These are phyloP conservation scores for Didymella keratinophila DNA, from an alignment of 2,329 filamentous ascomycete species.

Conservation along the genomic window DNA sequence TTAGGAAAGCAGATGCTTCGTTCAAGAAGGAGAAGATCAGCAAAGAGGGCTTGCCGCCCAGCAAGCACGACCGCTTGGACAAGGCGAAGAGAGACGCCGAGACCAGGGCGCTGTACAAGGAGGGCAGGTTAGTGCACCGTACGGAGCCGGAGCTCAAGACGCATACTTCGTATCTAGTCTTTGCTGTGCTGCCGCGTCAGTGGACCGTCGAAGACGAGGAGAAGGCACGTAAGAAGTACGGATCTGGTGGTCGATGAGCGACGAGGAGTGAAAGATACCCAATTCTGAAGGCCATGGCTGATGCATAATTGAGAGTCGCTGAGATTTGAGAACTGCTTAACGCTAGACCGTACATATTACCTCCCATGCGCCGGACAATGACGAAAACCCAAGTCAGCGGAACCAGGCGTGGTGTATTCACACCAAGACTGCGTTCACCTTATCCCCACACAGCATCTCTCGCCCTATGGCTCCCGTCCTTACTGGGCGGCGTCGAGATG, in stretches of 20 bases:
- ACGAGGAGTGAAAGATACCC: background rate
- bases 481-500: constrained; percentile 54
- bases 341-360: background rate
- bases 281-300: no score
- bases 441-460: constrained; percentile 58
- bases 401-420: background rate
- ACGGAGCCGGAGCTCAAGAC: constrained; percentile 91
- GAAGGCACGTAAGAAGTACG: constrained; percentile 59
- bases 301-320: no score
- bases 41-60: constrained; percentile 33
- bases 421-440: background rate
- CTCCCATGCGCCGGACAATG: background rate
- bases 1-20: no score
- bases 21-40: constrained; percentile 4
- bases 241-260: background rate
- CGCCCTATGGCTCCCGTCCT: constrained; percentile 51
- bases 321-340: background rate
- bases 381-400: background rate
- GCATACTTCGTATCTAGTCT: constrained; percentile 96
- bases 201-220: constrained; percentile 87
- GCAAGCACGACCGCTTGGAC: constrained; percentile 43
- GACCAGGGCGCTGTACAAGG: constrained; percentile 64
- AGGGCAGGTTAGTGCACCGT: constrained; percentile 80
- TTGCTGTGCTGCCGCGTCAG: constrained; percentile 84
- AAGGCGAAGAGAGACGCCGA: constrained; percentile 39